Evolutionary conservation across 768 basidiomycete species (phyloP).

Genomic region (Podaxis sp.): DNA sequence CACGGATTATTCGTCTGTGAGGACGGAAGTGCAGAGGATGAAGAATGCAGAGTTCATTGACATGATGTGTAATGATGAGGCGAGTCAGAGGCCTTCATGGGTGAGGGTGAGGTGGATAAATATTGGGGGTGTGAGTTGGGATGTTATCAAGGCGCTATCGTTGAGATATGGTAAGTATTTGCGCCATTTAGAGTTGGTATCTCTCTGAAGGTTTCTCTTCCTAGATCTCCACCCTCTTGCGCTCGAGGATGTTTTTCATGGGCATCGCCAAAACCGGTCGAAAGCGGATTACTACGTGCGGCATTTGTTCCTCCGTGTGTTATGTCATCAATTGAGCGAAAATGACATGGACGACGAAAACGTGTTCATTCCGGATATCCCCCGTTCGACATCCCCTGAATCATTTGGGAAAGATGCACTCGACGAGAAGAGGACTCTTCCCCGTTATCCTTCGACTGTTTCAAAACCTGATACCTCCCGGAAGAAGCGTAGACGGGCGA

Average conservation of each 20-base stretch:
- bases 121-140: constrained; percentile 67
- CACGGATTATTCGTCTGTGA: constrained; percentile 60
- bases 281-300: constrained; percentile 69
- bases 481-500: constrained; percentile 12
- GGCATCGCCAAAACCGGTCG: constrained; percentile 52
- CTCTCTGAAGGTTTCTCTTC: not conserved
- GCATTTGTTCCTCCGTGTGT: constrained; percentile 69
- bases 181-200: no score
- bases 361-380: constrained; percentile 25
- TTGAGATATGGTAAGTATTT: constrained; percentile 54
- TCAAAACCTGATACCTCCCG: not conserved
- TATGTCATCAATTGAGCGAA: constrained; percentile 56
- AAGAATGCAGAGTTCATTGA: constrained; percentile 60
- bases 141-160: constrained; percentile 66
- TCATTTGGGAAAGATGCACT: constrained; percentile 19
- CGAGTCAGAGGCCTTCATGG: constrained; percentile 54
- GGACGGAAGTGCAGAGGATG: constrained; percentile 53
- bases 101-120: constrained; percentile 76
- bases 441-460: not conserved
- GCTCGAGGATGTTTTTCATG: constrained; percentile 66
- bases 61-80: constrained; percentile 43
- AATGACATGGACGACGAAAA: constrained; percentile 18
- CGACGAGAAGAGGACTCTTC: constrained; percentile 7
- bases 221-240: constrained; percentile 69
- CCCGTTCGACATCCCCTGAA: constrained; percentile 36